These are phyloP conservation scores for Cyberlindnera samutprakarnensis DNA, from an alignment of 805 yeast genomes.

Conservation along the genomic window DNA sequence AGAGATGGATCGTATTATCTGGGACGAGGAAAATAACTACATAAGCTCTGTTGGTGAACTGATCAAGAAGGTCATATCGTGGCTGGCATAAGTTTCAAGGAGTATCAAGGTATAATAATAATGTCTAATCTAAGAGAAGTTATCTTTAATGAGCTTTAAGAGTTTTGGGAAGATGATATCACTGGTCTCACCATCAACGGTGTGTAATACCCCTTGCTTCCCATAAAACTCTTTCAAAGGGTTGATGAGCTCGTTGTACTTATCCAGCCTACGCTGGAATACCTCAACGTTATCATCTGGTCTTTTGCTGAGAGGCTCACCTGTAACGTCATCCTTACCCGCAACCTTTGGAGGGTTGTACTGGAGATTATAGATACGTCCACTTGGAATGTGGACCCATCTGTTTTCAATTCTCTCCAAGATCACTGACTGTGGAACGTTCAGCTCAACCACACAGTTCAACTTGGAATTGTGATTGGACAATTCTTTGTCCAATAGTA, in stretches of 20 bases:
- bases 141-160: conserved; percentile 28
- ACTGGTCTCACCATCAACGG: conserved; percentile 71
- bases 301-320: conserved; percentile 75
- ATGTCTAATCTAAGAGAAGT: conserved; percentile 12
- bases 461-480: conserved; percentile 30
- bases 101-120: too few species aligned
- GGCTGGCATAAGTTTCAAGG: conserved; percentile 23
- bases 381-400: conserved; percentile 79
- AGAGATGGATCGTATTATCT: conserved; percentile 70
- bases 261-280: conserved; percentile 57
- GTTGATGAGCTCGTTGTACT: conserved; percentile 48
- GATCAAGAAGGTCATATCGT: conserved; percentile 21
- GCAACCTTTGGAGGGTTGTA: conserved; percentile 85
- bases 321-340: conserved; percentile 82
- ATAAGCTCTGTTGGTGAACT: conserved; percentile 25
- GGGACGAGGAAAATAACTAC: conserved; percentile 63
- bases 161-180: conserved; percentile 79
- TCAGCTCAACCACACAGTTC: conserved; percentile 77
- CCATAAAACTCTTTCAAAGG: conserved; percentile 64
- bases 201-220: conserved; percentile 38
- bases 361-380: conserved; percentile 77
- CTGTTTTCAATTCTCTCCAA: conserved; percentile 76
- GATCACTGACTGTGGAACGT: conserved; percentile 82
- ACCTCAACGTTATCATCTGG: conserved; percentile 76
- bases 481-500: conserved; percentile 41